Conservation (phyloP, 2,329 filamentous ascomycete species). For the Zopfia rhizophila region DNA sequence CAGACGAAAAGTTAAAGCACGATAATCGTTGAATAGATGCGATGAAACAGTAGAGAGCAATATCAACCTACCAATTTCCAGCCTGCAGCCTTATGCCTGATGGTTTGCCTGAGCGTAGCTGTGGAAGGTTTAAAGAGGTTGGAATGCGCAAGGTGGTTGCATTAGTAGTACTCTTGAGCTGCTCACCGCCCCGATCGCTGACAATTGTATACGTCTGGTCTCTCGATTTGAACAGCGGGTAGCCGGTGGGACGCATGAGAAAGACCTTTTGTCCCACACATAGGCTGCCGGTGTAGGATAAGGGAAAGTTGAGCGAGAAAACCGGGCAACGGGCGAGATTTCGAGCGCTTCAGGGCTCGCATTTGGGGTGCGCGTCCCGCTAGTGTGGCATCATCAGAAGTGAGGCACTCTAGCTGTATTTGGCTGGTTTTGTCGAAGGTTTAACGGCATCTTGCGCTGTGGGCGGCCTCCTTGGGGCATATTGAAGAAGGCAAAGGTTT, state of each 20-base stretch:
- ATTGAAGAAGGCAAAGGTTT: slow-evolving; percentile 27
- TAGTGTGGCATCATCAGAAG: slow-evolving; percentile 13
- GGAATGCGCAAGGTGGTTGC: slow-evolving; percentile 39
- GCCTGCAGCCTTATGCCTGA: slow-evolving; percentile 46
- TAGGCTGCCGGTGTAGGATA: slow-evolving; percentile 40
- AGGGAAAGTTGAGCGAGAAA: slow-evolving; percentile 21
- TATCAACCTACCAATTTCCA: slow-evolving; percentile 28
- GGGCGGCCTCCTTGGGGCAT: slow-evolving; percentile 32
- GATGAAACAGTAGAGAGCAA: slow-evolving; percentile 9
- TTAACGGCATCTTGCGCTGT: slow-evolving; percentile 16
- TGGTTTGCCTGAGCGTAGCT: slow-evolving; percentile 26
- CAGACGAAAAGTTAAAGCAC: too few species aligned
- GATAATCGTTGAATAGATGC: too few species aligned
- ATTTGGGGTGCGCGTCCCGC: slow-evolving; percentile 2
- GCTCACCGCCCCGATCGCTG: slow-evolving; percentile 45
- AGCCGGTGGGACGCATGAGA: slow-evolving; percentile 15
- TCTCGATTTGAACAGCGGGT: slow-evolving; percentile 16
- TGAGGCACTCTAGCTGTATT: slow-evolving; percentile 34
- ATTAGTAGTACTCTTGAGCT: slow-evolving; percentile 45
- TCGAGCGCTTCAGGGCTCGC: slow-evolving; percentile 9
- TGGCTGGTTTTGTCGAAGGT: slow-evolving; percentile 16
- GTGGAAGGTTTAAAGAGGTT: slow-evolving; percentile 29
- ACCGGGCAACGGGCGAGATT: not conserved
- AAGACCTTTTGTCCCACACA: slow-evolving; percentile 33
- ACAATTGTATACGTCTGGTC: slow-evolving; percentile 30